Percentiles rank a stretch among this genome's conserved stretches.
phyloP scores from a whole-genome alignment of 805 yeast genomes.

The Yamadazyma philogaea region DNA sequence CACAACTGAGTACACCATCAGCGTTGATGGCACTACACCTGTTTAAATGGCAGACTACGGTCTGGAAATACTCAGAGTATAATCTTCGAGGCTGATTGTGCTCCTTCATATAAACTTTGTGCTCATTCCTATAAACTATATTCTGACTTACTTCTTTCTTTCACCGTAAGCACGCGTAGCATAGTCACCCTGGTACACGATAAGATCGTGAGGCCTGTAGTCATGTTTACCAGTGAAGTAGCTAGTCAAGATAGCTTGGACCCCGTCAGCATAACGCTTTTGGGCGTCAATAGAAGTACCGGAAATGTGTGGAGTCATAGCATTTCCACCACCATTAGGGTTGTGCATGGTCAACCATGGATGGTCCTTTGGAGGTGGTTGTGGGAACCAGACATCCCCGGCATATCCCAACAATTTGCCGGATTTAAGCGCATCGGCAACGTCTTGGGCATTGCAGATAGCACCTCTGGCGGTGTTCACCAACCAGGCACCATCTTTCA shows the following conservation, averaged over 20 bases:
- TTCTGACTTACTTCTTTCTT: slow-evolving; percentile 22
- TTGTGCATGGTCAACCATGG: slow-evolving; percentile 74
- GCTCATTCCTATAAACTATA: not conserved
- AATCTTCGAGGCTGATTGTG: too few relatives aligned
- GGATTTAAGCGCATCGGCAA: slow-evolving; percentile 65
- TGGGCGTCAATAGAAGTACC: slow-evolving; percentile 84
- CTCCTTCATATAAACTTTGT: not conserved
- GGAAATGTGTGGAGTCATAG: slow-evolving; percentile 80
- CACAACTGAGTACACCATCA: too few relatives aligned
- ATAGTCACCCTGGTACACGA: slow-evolving; percentile 67
- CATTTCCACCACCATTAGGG: slow-evolving; percentile 71
- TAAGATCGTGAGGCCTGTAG: slow-evolving; percentile 74
- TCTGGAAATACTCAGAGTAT: too few relatives aligned
- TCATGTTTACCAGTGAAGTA: slow-evolving; percentile 61
- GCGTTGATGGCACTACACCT: too few relatives aligned
- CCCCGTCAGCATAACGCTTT: slow-evolving; percentile 67
- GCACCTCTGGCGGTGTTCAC: slow-evolving; percentile 85
- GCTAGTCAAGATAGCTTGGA: slow-evolving; percentile 58
- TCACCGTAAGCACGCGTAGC: slow-evolving; percentile 72
- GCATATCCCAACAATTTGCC: slow-evolving; percentile 79
- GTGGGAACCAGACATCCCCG: slow-evolving; percentile 85
- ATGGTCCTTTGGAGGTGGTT: slow-evolving; percentile 74
- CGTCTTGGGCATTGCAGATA: slow-evolving; percentile 67
- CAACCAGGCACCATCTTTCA: slow-evolving; percentile 71
- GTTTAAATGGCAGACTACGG: too few relatives aligned